Evolutionary conservation across 2,329 filamentous ascomycete genomes (phyloP), one percentile per base, ranked within the genome.

Genomic region (Diaporthe ilicicola): DNA sequence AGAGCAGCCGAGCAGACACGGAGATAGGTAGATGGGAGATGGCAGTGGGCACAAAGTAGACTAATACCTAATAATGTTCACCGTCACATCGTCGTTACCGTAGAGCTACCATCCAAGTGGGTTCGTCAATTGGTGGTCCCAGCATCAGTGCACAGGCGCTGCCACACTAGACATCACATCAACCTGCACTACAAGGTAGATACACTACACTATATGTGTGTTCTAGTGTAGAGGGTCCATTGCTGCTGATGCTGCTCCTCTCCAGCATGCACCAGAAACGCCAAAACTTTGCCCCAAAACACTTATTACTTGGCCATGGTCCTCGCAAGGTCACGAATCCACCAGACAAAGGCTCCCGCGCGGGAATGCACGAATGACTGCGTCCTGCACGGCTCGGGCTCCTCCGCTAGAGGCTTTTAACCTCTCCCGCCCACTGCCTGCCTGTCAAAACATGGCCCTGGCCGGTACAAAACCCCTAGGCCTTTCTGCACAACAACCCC

Each of bases 101-200:
- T 64, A 44, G 59, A 50, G 59, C 59, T 64, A 64, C 59, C 59
- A 64, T 64, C 59, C 59, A 64, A 64, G 59, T 64, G 59, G 59
- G 59, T 50, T 64, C 59, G 29, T 27, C 44, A 64, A 64, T 50
- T 50, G 29, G 48, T 46, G 24, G 59, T 37, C 9, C 59, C 59
- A 24, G 29, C 59, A 64, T 50, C 44, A 64, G 59, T 64, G 59
- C 59, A 64, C 59, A 19, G 19, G n/a, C 44, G 59, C 59, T 64
- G 50, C 44, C 59, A 50, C 59, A 64, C n/a, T n/a, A n/a, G n/a
- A n/a, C n/a, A 48, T 50, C 44, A 27, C 59, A 50, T 64, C 59
- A 37, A 50, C 13, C 44, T 34, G 44, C 59, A 64, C 37, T 9
- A 10, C 59, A 34, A 24, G n/a, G n/a, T n/a, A n/a, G n/a, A n/a